A percentile compares a stretch with the other conserved stretches of the same genome.
Evolutionary conservation across 2,329 filamentous ascomycete species (phyloP).

Genomic region (Claviceps sp.): DNA sequence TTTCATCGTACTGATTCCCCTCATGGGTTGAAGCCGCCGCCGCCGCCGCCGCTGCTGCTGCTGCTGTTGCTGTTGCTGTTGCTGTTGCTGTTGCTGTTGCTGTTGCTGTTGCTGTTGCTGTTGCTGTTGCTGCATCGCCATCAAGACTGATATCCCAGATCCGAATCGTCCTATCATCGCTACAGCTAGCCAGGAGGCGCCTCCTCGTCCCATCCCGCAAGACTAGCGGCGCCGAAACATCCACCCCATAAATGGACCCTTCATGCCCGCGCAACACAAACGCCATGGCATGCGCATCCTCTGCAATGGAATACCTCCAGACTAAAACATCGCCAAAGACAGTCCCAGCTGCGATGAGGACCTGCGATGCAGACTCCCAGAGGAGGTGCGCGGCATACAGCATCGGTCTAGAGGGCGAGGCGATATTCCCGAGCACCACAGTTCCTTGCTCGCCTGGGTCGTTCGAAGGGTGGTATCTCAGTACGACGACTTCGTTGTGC

Average conservation of each 20-base stretch:
- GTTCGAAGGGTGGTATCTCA: slow-evolving; percentile 22
- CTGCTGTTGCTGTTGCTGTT: too few species aligned
- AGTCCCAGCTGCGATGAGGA: slow-evolving; percentile 77
- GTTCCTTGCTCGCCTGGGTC: slow-evolving; percentile 21
- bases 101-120: too few species aligned
- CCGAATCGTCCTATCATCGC: slow-evolving; percentile 81
- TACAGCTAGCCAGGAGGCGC: slow-evolving; percentile 77
- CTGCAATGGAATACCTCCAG: slow-evolving; percentile 54
- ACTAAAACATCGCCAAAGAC: slow-evolving; percentile 89
- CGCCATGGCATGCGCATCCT: slow-evolving; percentile 21
- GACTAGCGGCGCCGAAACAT: slow-evolving; percentile 49
- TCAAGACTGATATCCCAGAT: slow-evolving; percentile 69
- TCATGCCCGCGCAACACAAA: slow-evolving; percentile 58
- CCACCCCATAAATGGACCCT: slow-evolving; percentile 84
- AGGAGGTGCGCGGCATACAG: slow-evolving; percentile 71
- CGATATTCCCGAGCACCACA: slow-evolving; percentile 24
- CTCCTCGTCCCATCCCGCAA: slow-evolving; percentile 24
- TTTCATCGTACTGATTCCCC: neutral
- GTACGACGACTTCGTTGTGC: slow-evolving; percentile 64
- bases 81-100: too few species aligned
- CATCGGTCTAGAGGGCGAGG: slow-evolving; percentile 63
- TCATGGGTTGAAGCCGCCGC: neutral
- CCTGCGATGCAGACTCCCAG: slow-evolving; percentile 41
- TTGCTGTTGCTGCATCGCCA: neutral
- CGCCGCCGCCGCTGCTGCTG: neutral